Evolutionary conservation across 1,284 basidiomycete genomes (phyloP), one percentile per base, ranked within the genome.

Genomic region (Tilletia caries): DNA sequence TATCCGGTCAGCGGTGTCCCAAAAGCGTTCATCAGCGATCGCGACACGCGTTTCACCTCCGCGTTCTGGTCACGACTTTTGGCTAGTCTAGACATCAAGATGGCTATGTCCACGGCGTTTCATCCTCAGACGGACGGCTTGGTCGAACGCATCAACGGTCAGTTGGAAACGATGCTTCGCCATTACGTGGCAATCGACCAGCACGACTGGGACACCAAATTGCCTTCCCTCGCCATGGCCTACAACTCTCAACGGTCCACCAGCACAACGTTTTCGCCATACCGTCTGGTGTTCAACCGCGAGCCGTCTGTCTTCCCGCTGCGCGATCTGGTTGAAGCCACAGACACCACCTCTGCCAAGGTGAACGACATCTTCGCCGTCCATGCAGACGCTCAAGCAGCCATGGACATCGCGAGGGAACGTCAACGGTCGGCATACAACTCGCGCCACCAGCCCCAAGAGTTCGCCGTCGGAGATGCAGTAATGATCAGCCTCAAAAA

Each of bases 141-240:
- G 86, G 65, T 85, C 85, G 85, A 88, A 74, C 65, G 78, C 0
- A 71, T 83, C 15, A 87, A 87, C 71, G 85, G 86, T 69, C 78
- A 74, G 0, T 70, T 88, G 1, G 77, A 77, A n/a, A 66, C 71
- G 25, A 83, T 78, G 50, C 67, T 82, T 18, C 72, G 75, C 3
- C 48, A 73, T 23, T 82, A 73, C 67, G 25, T 54, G 58, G 68
- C 68, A 18, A 68, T 70, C 32, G 25, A 60, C 12, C 75, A 76
- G 25, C 44, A 66, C 34, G 37, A 70, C 15, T 76, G 75, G 75
- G 20, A 25, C n/a, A 6, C 10, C 27, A 25, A 46, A 6, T 32
- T 66, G 18, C 65, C 65, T 3, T 4, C 33, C 12, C 10, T 32
- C 12, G 65, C 41, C 8, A 46, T 66, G 20, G 65, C 65, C 8